Evolutionary conservation across 2,329 filamentous ascomycete species (phyloP).

Genomic region (Fusarium marasasianum): DNA sequence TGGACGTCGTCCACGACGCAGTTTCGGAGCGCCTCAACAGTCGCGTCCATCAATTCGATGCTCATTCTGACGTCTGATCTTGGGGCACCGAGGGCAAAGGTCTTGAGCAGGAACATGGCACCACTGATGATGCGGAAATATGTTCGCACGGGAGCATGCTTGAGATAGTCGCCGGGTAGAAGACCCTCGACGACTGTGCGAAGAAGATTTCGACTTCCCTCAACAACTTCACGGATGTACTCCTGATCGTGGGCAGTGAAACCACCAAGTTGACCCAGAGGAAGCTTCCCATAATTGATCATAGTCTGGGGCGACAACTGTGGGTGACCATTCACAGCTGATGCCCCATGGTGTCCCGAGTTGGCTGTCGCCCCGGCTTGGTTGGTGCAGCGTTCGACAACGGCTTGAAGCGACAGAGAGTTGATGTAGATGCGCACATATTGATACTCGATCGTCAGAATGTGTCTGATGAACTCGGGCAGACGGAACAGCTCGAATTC

Average conservation of each 20-base stretch:
- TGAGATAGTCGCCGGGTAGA: constrained; percentile 77
- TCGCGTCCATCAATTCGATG: constrained; percentile 78
- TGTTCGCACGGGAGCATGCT: constrained; percentile 83
- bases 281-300: constrained; percentile 71
- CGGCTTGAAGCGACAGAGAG: constrained; percentile 90
- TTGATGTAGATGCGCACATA: constrained; percentile 96
- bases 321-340: constrained; percentile 42
- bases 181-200: constrained; percentile 80
- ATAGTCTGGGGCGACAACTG: constrained; percentile 70
- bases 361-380: constrained; percentile 63
- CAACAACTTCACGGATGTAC: constrained; percentile 80
- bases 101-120: constrained; percentile 86
- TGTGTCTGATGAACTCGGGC: constrained; percentile 73
- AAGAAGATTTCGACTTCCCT: constrained; percentile 80
- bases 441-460: constrained; percentile 93
- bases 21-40: constrained; percentile 76
- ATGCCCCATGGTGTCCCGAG: constrained; percentile 47
- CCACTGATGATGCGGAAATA: constrained; percentile 89
- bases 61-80: constrained; percentile 81
- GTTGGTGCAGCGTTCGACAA: constrained; percentile 88
- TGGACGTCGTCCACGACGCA: constrained; percentile 88
- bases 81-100: constrained; percentile 82
- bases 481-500: constrained; percentile 83
- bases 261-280: constrained; percentile 70
- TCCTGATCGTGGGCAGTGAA: constrained; percentile 74